A percentile compares a stretch with the other conserved stretches of the same genome.
phyloP scores from a whole-genome alignment of 163 green algal genomes.

The Chlamydomonas reinhardtii region DNA sequence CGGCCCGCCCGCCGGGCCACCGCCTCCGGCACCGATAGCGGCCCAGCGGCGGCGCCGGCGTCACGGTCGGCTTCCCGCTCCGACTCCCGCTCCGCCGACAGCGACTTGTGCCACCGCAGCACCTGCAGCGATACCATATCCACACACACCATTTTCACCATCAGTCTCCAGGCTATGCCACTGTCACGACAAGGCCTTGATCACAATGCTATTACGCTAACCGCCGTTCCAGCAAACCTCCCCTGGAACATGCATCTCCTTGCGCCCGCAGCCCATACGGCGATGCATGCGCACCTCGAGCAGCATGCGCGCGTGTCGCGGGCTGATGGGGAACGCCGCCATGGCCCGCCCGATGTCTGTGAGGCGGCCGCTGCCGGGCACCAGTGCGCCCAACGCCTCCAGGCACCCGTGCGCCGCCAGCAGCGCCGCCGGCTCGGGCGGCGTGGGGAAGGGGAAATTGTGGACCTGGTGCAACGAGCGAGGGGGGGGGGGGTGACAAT shows the following conservation, averaged over 20 bases:
- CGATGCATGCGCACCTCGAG: too few species aligned
- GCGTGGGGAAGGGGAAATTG: constrained; percentile 95
- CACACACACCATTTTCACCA: too few species aligned
- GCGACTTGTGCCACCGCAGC: constrained; percentile 18
- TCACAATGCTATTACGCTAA: too few species aligned
- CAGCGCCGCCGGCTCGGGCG: constrained; percentile 78
- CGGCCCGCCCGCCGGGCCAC: constrained; percentile 19
- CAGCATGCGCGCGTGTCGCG: constrained; percentile 91
- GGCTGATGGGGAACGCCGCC: constrained; percentile 89
- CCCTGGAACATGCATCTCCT: too few species aligned
- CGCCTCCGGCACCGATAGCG: neutral
- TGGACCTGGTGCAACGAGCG: constrained; percentile 64
- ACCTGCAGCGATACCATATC: too few species aligned
- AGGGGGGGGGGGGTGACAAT: neutral
- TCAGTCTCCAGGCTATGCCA: too few species aligned
- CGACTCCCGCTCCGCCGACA: too few species aligned
- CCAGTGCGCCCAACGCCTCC: constrained; percentile 78
- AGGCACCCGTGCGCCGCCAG: constrained; percentile 76
- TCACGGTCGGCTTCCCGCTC: neutral
- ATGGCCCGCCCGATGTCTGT: constrained; percentile 86
- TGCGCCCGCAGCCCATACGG: too few species aligned
- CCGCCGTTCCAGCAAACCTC: too few species aligned
- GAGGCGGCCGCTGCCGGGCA: constrained; percentile 60
- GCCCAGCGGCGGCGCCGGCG: constrained; percentile 24
- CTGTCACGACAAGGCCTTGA: too few species aligned